These are phyloP conservation scores for Phialophora tarda DNA, from an alignment of 2,329 filamentous ascomycete genomes.

Conservation along the genomic window DNA sequence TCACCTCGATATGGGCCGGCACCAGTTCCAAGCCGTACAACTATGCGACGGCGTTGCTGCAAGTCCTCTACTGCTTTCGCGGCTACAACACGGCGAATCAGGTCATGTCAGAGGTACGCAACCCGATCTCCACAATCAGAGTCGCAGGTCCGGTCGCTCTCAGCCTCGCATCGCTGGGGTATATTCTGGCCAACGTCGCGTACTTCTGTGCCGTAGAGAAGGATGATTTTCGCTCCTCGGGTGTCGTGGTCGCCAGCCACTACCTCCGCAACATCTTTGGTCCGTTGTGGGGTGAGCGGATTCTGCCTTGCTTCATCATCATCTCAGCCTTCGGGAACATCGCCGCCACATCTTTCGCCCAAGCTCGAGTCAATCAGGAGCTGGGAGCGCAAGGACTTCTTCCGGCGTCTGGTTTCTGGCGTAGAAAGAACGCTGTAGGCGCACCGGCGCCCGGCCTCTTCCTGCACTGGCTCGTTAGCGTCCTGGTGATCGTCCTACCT, in stretches of 20 bases:
- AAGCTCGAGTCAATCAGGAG: constrained; percentile 63
- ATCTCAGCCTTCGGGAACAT: constrained; percentile 64
- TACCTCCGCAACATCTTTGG: constrained; percentile 65
- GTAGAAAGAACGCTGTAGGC: constrained; percentile 69
- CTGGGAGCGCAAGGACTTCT: constrained; percentile 72
- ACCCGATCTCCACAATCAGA: constrained; percentile 63
- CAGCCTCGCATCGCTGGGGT: constrained; percentile 59
- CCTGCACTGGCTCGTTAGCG: constrained; percentile 47
- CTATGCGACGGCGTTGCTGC: constrained; percentile 51
- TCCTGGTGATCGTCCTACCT: constrained; percentile 68
- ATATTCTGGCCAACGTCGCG: constrained; percentile 63
- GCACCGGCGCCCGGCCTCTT: constrained; percentile 66
- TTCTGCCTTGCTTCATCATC: constrained; percentile 55
- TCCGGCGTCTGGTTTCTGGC: constrained; percentile 69
- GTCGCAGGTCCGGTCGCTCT: constrained; percentile 62
- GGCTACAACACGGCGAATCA: constrained; percentile 63
- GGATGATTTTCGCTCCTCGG: constrained; percentile 59
- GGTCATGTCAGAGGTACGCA: constrained; percentile 62
- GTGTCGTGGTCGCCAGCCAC: constrained; percentile 61
- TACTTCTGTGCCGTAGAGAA: constrained; percentile 65
- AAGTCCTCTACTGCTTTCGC: constrained; percentile 62
- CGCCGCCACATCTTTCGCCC: constrained; percentile 62
- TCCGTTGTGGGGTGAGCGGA: constrained; percentile 48
- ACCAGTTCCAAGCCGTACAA: constrained; percentile 47
- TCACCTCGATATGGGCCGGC: constrained; percentile 45